Percentiles rank a stretch among this genome's conserved stretches.
phyloP scores from a whole-genome alignment of 2,329 filamentous ascomycete species.

The Didymella lethalis region DNA sequence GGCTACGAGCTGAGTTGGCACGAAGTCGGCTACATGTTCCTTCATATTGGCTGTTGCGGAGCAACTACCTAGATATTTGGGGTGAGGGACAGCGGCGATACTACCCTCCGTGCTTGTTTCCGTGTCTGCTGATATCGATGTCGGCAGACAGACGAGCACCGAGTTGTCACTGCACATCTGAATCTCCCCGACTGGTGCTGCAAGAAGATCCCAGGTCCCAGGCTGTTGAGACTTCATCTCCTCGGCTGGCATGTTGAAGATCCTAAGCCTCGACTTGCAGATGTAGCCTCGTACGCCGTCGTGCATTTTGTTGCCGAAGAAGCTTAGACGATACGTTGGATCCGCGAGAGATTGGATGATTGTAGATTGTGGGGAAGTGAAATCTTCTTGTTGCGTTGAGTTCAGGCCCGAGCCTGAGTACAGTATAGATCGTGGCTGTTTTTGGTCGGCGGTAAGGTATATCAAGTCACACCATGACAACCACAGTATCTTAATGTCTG shows the following conservation, averaged over 20 bases:
- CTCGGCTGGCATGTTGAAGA: conserved; percentile 26
- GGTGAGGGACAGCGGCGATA: neutral
- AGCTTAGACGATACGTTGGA: conserved; percentile 2
- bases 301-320: conserved; percentile 36
- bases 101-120: neutral
- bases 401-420: conserved; percentile 36
- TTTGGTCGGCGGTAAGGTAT: conserved; percentile 8
- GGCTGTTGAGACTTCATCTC: neutral
- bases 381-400: conserved; percentile 9
- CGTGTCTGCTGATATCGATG: neutral
- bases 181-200: neutral
- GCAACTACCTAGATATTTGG: neutral
- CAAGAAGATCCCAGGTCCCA: neutral
- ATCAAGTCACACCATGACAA: conserved; percentile 45
- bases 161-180: conserved; percentile 10
- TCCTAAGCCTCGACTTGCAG: conserved; percentile 5
- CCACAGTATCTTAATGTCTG: conserved; percentile 24
- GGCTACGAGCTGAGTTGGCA: conserved; percentile 8
- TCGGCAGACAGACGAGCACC: neutral
- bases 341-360: conserved; percentile 1
- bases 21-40: conserved; percentile 5
- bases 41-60: too few species aligned
- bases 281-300: conserved; percentile 33
- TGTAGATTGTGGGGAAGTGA: neutral
- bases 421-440: conserved; percentile 4